Percentiles rank a stretch among this genome's conserved stretches.
Conservation (phyloP, 306 rosid species). For the Mucuna pruriens region DNA sequence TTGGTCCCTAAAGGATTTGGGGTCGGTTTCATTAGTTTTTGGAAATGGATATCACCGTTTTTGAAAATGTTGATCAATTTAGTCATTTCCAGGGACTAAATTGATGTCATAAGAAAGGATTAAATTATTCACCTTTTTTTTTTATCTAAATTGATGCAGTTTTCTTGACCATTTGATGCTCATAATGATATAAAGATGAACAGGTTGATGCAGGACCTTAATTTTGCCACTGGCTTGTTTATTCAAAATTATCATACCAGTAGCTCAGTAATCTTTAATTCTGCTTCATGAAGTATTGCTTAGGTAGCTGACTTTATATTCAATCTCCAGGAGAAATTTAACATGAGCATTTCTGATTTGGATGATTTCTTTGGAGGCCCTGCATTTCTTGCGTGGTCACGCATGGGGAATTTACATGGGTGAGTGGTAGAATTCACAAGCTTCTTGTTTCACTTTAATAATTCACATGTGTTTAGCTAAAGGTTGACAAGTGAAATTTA, state of each 20-base stretch:
- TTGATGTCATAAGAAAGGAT: not conserved
- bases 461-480: slow-evolving; percentile 1
- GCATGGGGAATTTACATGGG: slow-evolving; percentile 96
- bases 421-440: slow-evolving; percentile 49
- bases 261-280: slow-evolving; percentile 20
- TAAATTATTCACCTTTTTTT: not conserved
- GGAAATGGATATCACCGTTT: not conserved
- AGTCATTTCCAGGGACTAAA: not conserved
- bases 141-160: not conserved
- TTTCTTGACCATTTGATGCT: slow-evolving; percentile 18
- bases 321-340: slow-evolving; percentile 68
- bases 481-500: slow-evolving; percentile 14
- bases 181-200: slow-evolving; percentile 10
- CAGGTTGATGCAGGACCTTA: slow-evolving; percentile 10
- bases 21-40: not conserved
- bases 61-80: not conserved
- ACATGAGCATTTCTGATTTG: slow-evolving; percentile 68
- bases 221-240: not conserved
- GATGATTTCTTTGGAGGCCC: slow-evolving; percentile 96
- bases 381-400: slow-evolving; percentile 95
- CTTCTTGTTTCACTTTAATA: slow-evolving; percentile 27
- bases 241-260: not conserved
- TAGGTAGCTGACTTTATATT: slow-evolving; percentile 30
- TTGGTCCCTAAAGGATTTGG: not conserved
- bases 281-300: slow-evolving; percentile 16